Base-by-base conservation (phyloP, 208 protist species). In the Phytomonas serpens region DNA sequence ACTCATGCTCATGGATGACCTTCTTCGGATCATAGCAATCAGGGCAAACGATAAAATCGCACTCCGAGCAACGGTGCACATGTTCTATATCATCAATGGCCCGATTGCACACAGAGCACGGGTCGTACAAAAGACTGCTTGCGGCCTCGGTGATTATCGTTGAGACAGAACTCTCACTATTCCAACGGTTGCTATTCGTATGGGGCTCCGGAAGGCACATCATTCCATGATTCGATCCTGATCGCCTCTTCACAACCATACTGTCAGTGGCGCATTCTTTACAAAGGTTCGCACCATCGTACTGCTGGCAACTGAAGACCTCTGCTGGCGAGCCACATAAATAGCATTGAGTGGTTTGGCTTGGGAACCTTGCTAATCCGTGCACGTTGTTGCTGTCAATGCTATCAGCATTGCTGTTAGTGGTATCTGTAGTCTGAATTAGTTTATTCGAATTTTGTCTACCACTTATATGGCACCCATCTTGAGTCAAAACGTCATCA, bases 121-220 rank as follows among this genome's bases (percentile, higher is more conserved):
- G 90, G 40, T 85, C 72, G 75, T 91, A 93, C 63, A 95, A 90
- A n/a, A 94, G 68, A 27, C 76, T 85, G 73, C 81, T 93, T 27
- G 70, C 64, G 34, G 78, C 78, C 14, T 88, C 80, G 19, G 71
- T 77, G 10, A 67, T 78, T 9, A 82, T 33, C 0, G 71, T 72
- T 63, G 72, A 83, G 66, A 76, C 72, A 29, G 74, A 83, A 72
- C 70, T 74, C 19, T 73, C 81, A 19, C 79, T 77, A 36, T 85
- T 80, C 38, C 79, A 89, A 32, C 88, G 81, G 74, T 80, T 88
- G 33, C 68, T 72, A 32, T 63, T 69, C 40, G 40, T 19, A 47
- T 47, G 40, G 13, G 40, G 40, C 14, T 47, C 40, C 9, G 14
- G 2, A 47, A 47, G 40, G 16, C 40, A 23, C 40, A 47, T 47